Percentiles rank a stretch among this genome's conserved stretches.
These are phyloP conservation scores for Penicillium oxalicum DNA, from an alignment of 2,329 filamentous ascomycete species.

Conservation along the genomic window DNA sequence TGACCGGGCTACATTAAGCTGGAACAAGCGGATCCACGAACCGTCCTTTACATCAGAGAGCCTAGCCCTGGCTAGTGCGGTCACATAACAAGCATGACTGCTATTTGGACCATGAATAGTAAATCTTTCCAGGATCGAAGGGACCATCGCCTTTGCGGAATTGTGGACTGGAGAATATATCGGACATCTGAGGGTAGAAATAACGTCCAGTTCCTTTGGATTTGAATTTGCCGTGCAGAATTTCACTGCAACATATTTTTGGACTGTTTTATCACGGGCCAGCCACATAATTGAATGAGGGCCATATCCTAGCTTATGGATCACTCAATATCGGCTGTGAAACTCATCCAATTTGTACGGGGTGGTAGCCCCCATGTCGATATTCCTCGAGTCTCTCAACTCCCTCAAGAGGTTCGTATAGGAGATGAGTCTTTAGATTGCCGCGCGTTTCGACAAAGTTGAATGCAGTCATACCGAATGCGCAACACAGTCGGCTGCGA, in stretches of 20 bases:
- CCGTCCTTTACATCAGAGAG: constrained; percentile 16
- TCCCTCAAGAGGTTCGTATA: no score
- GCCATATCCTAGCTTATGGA: constrained; percentile 40
- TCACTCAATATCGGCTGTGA: constrained; percentile 32
- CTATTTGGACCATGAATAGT: constrained; percentile 22
- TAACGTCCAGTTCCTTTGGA: neutral
- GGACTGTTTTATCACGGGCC: constrained; percentile 17
- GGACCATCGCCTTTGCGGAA: neutral
- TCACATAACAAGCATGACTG: constrained; percentile 19
- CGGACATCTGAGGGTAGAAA: neutral
- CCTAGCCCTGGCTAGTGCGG: constrained; percentile 15
- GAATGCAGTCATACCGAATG: no score
- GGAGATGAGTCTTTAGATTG: no score
- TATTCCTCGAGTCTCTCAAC: no score
- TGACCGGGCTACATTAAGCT: neutral
- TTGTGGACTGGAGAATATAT: neutral
- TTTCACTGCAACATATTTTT: neutral
- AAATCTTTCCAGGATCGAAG: constrained; percentile 16
- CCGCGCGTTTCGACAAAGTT: no score
- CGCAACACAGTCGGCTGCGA: no score
- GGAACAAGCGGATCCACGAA: neutral
- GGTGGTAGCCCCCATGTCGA: constrained; percentile 23
- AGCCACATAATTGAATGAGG: constrained; percentile 32
- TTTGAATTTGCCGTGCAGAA: neutral
- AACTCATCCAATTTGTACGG: constrained; percentile 26